Conservation (phyloP, 352 stramenopile genomes). For the Globisporangium barbulae region DNA sequence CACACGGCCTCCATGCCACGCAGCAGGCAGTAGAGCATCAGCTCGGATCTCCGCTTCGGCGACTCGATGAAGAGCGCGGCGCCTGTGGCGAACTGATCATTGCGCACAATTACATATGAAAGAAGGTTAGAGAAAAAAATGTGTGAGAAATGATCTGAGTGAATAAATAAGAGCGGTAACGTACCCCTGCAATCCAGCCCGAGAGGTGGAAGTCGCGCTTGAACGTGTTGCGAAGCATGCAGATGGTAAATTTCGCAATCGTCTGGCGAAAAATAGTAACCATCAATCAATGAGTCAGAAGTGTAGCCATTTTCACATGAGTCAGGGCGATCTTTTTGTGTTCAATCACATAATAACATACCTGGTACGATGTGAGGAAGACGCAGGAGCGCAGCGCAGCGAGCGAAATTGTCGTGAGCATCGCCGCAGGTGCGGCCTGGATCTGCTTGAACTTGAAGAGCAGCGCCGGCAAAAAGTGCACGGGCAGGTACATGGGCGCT, state of each 20-base stretch:
- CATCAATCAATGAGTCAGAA: neutral
- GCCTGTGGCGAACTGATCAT: constrained; percentile 47
- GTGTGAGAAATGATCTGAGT: neutral
- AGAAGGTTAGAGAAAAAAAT: neutral
- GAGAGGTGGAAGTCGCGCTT: constrained; percentile 48
- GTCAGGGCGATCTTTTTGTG: neutral
- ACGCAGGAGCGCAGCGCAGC: constrained; percentile 5
- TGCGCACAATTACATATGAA: neutral
- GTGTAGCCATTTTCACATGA: constrained; percentile 4
- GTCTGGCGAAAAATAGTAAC: constrained; percentile 29
- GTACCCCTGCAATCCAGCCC: constrained; percentile 45
- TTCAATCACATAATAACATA: constrained; percentile 22
- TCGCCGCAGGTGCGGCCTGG: neutral
- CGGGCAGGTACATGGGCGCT: constrained; percentile 72
- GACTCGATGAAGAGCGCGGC: constrained; percentile 71
- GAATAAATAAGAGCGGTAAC: constrained; percentile 4
- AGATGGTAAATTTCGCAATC: constrained; percentile 65
- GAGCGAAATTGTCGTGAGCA: constrained; percentile 7
- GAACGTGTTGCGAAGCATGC: constrained; percentile 62
- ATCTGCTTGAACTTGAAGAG: constrained; percentile 38
- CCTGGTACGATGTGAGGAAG: constrained; percentile 53
- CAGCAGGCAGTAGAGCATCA: constrained; percentile 80
- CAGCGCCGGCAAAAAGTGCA: constrained; percentile 69
- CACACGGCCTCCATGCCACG: constrained; percentile 75
- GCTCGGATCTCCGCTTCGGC: constrained; percentile 72